Conservation (phyloP, 2,329 filamentous ascomycete genomes). For the Penicillium sp. region DNA sequence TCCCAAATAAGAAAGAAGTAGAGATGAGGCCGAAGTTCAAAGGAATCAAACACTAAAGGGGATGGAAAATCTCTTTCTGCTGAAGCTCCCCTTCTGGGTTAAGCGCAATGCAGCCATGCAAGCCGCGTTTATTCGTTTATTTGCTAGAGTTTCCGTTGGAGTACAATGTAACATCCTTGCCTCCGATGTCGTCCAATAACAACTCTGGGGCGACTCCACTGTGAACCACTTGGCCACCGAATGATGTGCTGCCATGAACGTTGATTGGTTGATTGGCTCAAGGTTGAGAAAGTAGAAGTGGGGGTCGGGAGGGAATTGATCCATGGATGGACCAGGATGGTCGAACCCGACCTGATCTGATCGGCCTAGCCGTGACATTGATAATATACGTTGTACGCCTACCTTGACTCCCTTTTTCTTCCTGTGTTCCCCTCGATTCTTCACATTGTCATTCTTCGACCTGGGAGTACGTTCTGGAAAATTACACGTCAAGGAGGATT, state of each 20-base stretch:
- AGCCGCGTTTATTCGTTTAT: constrained; percentile 7
- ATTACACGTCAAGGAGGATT: not conserved
- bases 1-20: constrained; percentile 3
- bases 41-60: not conserved
- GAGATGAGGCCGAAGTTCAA: not conserved
- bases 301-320: constrained; percentile 1
- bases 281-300: constrained; percentile 10
- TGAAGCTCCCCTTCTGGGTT: constrained; percentile 39
- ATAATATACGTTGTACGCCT: not conserved
- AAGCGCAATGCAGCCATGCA: constrained; percentile 17
- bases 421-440: not conserved
- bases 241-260: not conserved
- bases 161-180: constrained; percentile 10
- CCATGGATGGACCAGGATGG: not conserved
- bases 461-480: not conserved
- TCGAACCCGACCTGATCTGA: constrained; percentile 2
- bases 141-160: constrained; percentile 13
- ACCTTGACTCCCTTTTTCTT: not conserved
- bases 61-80: constrained; percentile 26
- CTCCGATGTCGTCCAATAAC: constrained; percentile 16
- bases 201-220: constrained; percentile 8
- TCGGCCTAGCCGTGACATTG: constrained; percentile 1
- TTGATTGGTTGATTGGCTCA: constrained; percentile 21
- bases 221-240: constrained; percentile 7
- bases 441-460: not conserved